phyloP scores from a whole-genome alignment of 2,329 filamentous ascomycete species.

The Kalmusia sp. region DNA sequence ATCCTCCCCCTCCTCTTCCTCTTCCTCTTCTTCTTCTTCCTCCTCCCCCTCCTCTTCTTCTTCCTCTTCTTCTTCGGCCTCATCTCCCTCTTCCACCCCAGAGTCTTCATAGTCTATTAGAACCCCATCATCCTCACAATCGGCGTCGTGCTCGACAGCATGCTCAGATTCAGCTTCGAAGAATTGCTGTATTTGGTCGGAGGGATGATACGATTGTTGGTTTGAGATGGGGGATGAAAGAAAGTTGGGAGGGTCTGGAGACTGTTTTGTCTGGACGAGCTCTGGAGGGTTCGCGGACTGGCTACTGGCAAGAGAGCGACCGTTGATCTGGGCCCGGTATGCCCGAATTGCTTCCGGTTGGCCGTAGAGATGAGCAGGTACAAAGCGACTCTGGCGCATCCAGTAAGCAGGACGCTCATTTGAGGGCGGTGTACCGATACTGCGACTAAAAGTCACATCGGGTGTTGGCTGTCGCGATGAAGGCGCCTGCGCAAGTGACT shows the following conservation, averaged over 20 bases:
- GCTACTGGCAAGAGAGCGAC: constrained; percentile 14
- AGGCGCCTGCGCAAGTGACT: constrained; percentile 16
- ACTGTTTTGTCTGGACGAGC: constrained; percentile 28
- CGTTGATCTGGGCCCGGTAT: constrained; percentile 27
- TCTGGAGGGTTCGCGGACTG: constrained; percentile 31
- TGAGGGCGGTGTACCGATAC: constrained; percentile 11
- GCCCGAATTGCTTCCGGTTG: constrained; percentile 38
- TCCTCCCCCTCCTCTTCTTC: constrained; percentile 22
- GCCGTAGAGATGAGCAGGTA: constrained; percentile 44
- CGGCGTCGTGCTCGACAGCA: constrained; percentile 14
- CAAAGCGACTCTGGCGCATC: constrained; percentile 41
- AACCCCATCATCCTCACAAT: constrained; percentile 15
- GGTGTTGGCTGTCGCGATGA: constrained; percentile 13
- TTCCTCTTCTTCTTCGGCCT: constrained; percentile 8
- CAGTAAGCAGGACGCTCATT: constrained; percentile 38
- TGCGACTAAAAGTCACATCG: constrained; percentile 21
- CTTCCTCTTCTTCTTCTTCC: constrained; percentile 21
- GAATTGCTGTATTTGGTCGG: constrained; percentile 6
- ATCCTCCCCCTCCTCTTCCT: constrained; percentile 20
- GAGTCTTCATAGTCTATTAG: constrained; percentile 18
- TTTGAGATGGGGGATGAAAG: constrained; percentile 32
- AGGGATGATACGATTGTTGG: constrained; percentile 25
- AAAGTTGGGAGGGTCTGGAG: constrained; percentile 16
- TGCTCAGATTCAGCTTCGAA: constrained; percentile 12
- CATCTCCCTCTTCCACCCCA: constrained; percentile 6